Evolutionary conservation across 768 basidiomycete species (phyloP), one percentile per base, ranked within the genome.

Genomic region (Cubamyces lactineus): DNA sequence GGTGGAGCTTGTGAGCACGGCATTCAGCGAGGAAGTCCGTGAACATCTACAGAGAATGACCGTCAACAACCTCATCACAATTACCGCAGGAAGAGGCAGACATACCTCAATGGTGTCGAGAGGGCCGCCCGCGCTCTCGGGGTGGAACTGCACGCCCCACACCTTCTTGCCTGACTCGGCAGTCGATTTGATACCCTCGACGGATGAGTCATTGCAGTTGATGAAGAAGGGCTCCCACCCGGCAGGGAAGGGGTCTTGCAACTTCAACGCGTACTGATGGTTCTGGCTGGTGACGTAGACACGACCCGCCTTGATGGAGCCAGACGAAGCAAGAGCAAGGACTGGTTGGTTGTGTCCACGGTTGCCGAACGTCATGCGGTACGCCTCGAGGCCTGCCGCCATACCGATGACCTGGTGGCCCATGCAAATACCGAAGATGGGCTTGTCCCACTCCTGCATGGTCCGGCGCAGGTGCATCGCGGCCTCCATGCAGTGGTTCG

Each of bases 161-260:
- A 98, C 84, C 65, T 86, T 88, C 79, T 89, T 94, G 56, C 94
- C 94, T 23, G 94, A 95, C 11, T 88, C 90, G 0, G 79, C 71
- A 1, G 97, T 97, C 17, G 94, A 96, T 77, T 95, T 98, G 82
- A 98, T 97, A 41, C 97, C 97, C 73, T 98, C 97, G 16, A 98
- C 95, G 0, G 94, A 97, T 16, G 96, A 98, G 77, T 98, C 96
- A 71, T 98, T 98, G 78, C 94, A 97, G 78, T 98, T 99, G 80
- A 98, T 96, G 82, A 99, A 99, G 84, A 96, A 98, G 0, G 96
- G 96, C 68, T 96, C 94, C 95, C 94, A 99, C 17, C 95, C 97
- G 60, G 82, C 79, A 26, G 97, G 97, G 91, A 98, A 97, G 3
- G 94, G 91, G 71, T 98, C 96, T 63, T 89, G 88, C 54, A 98